Conservation (phyloP, 2,329 filamentous ascomycete genomes). For the Aspergillus oerlinghausenensis region DNA sequence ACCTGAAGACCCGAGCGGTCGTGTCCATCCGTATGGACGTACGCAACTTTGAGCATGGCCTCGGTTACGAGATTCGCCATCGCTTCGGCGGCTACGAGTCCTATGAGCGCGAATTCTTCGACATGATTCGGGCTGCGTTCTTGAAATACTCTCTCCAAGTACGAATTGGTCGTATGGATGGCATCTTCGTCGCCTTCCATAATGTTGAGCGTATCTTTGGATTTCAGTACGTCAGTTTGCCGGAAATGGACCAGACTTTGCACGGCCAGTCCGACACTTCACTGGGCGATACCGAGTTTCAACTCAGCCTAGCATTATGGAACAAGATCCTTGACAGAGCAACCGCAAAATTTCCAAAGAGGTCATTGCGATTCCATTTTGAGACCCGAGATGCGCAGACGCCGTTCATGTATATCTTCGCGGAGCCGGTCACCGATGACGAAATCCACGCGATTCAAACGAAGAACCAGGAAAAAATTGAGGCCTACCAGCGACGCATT, state of each 20-base stretch:
- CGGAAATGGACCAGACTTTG: constrained; percentile 85
- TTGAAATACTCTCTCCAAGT: constrained; percentile 96
- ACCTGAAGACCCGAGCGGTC: constrained; percentile 91
- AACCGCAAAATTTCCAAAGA: constrained; percentile 66
- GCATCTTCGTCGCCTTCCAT: constrained; percentile 95
- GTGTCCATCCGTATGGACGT: constrained; percentile 88
- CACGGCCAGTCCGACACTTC: constrained; percentile 66
- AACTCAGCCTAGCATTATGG: constrained; percentile 70
- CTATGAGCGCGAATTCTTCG: constrained; percentile 91
- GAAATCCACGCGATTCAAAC: constrained; percentile 72
- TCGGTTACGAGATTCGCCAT: constrained; percentile 79
- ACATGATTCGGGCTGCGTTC: constrained; percentile 93
- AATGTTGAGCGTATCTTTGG: constrained; percentile 94
- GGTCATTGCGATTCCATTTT: constrained; percentile 73
- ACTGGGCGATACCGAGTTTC: constrained; percentile 82
- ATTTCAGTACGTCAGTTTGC: constrained; percentile 85
- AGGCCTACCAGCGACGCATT: constrained; percentile 60
- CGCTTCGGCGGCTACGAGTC: constrained; percentile 79
- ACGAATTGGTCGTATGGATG: constrained; percentile 96
- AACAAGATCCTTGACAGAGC: constrained; percentile 75
- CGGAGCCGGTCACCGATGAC: constrained; percentile 71
- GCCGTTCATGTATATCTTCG: constrained; percentile 83
- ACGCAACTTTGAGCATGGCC: constrained; percentile 63
- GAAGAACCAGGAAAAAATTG: constrained; percentile 59
- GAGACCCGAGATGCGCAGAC: constrained; percentile 62